These are phyloP conservation scores for Fonsecaea monophora DNA, from an alignment of 2,329 filamentous ascomycete genomes.

Conservation along the genomic window DNA sequence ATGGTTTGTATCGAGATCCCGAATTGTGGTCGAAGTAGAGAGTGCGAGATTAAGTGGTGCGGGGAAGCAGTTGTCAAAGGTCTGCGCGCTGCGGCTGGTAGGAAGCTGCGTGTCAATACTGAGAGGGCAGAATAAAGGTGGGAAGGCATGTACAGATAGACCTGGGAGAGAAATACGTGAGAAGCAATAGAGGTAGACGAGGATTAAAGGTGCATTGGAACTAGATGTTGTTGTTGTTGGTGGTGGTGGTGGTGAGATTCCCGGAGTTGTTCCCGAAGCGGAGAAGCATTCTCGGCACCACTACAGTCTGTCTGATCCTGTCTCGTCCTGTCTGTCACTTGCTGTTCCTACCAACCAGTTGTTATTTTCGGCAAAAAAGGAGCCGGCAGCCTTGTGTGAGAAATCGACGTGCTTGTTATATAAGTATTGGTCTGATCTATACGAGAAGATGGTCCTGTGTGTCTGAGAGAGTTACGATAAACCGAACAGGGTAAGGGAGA, in stretches of 20 bases:
- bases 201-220: not conserved
- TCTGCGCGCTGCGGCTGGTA: not conserved
- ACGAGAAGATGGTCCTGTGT: no score
- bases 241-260: not conserved
- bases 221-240: not conserved
- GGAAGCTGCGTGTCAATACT: slow-evolving; percentile 15
- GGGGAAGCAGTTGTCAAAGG: slow-evolving; percentile 11
- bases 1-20: not conserved
- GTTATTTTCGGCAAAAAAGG: slow-evolving; percentile 7
- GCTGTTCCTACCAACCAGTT: not conserved
- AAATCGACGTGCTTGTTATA: slow-evolving; percentile 5
- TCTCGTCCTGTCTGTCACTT: no score
- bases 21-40: not conserved
- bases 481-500: not conserved
- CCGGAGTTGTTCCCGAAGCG: slow-evolving; percentile 4
- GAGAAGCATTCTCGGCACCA: not conserved
- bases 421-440: not conserved
- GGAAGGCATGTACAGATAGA: slow-evolving; percentile 21
- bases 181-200: not conserved
- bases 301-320: not conserved
- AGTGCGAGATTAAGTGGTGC: slow-evolving; percentile 13
- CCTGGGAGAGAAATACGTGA: not conserved
- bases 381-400: not conserved
- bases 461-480: no score
- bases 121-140: not conserved